These are phyloP conservation scores for Plasmodium ovale DNA, from an alignment of 169 alveolate genomes.

Conservation along the genomic window DNA sequence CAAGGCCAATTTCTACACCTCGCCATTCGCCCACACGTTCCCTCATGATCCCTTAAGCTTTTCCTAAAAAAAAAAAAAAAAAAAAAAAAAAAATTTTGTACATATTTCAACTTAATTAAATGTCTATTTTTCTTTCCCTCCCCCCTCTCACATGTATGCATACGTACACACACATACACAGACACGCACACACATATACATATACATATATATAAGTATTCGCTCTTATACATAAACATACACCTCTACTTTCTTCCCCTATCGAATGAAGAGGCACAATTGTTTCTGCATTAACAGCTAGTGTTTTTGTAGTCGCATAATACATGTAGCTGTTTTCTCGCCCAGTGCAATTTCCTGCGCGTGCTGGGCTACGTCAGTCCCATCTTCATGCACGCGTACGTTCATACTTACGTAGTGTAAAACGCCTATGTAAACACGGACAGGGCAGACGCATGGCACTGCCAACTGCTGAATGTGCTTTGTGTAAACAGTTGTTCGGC, in stretches of 20 bases:
- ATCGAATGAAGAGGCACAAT: no score
- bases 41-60: neutral
- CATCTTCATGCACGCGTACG: no score
- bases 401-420: no score
- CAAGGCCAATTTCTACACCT: neutral
- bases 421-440: no score
- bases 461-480: no score
- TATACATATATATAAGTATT: neutral
- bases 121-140: no score
- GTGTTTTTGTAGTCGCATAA: neutral
- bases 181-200: neutral
- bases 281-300: neutral
- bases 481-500: neutral
- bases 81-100: constrained; percentile 12
- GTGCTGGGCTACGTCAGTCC: no score
- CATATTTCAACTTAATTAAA: neutral
- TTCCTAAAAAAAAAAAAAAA: constrained; percentile 10
- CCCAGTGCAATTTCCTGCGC: no score
- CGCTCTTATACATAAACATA: neutral
- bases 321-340: neutral
- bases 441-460: no score
- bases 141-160: neutral
- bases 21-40: neutral
- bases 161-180: neutral
- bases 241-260: no score